These are phyloP conservation scores for Novymonas esmeraldas DNA, from an alignment of 208 protist species.

Conservation along the genomic window DNA sequence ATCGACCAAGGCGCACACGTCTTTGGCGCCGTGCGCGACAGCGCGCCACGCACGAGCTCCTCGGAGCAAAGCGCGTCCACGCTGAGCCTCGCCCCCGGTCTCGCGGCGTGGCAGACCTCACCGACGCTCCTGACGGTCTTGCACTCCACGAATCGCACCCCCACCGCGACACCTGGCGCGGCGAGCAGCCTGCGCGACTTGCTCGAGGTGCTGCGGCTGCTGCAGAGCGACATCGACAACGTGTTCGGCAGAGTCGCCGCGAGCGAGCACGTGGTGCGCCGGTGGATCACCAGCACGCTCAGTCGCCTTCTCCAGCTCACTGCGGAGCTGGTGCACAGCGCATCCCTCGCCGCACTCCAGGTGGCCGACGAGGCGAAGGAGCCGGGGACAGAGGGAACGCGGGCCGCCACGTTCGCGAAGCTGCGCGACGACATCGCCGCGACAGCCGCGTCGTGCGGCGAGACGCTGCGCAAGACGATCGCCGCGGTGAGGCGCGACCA, in stretches of 20 bases:
- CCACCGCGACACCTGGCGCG: neutral
- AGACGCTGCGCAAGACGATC: slow-evolving; percentile 17
- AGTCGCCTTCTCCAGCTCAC: slow-evolving; percentile 20
- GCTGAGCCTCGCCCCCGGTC: slow-evolving; percentile 21
- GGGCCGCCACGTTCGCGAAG: slow-evolving; percentile 4
- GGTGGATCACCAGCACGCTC: slow-evolving; percentile 23
- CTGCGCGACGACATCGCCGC: slow-evolving; percentile 7
- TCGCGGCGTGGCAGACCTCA: slow-evolving; percentile 26
- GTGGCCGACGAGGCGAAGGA: neutral
- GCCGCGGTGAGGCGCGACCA: slow-evolving; percentile 13
- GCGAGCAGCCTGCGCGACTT: slow-evolving; percentile 28
- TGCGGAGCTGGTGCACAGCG: slow-evolving; percentile 17
- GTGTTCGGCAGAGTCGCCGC: slow-evolving; percentile 27
- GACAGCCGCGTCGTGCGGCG: slow-evolving; percentile 2
- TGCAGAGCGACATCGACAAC: slow-evolving; percentile 42
- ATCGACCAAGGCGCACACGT: slow-evolving; percentile 15
- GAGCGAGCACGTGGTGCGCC: slow-evolving; percentile 28
- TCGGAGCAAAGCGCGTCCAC: slow-evolving; percentile 27
- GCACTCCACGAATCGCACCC: slow-evolving; percentile 11
- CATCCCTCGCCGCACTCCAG: slow-evolving; percentile 5
- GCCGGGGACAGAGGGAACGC: neutral
- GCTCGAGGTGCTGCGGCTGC: slow-evolving; percentile 34
- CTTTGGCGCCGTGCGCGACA: slow-evolving; percentile 14
- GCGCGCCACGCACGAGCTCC: slow-evolving; percentile 11
- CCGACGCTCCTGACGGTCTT: slow-evolving; percentile 16